Base-by-base conservation (phyloP, 2,329 filamentous ascomycete genomes). In the Fusarium ambrosium region DNA sequence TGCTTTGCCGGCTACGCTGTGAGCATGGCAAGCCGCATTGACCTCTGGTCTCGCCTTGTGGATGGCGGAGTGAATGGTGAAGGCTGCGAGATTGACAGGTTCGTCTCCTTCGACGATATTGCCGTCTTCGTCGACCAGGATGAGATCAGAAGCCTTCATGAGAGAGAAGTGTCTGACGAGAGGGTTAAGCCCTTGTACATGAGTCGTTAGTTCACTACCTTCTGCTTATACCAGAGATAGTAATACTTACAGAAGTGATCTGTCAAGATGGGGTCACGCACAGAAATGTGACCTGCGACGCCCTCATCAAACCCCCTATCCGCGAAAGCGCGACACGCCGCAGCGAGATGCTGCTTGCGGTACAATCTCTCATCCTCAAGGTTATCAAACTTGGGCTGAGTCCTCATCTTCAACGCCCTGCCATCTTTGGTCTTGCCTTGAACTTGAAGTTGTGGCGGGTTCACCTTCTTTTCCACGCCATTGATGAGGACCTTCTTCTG, bases 31-130 rank as follows among this genome's bases (percentile, higher is more conserved):
- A 16, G 91, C 89, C 3, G 91, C 91, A 72, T 89, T 86, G 51
- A 91, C 89, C 78, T 92, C 87, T 6, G 89, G 89, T 34, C 91
- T 82, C 2, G 89, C 89, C 81, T 89, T 90, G 81, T 92, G 88
- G 10, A 93, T 83, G 4, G 90, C 90, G 9, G 86, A 87, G 80
- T 93, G 92, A 67, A 94, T 93, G 64, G 92, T 80, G 79, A 92
- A 93, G 1, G 91, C 92, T 0, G 91, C 91, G 2, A 89, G 87
- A 78, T 93, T 93, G n/a, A 89, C 88, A 3, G 91, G 89, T 18
- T 61, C 62, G 24, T 64, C 37, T 18, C 62, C 62, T 14, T 39
- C 62, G 18, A 58, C 51, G 6, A 56, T 20, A 27, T 59, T 37
- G n/a, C 66, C 69, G 18, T 59, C 56, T 20, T 62, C 37, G 5